Evolutionary conservation across 495 filamentous ascomycete species (phyloP), one percentile per base, ranked within the genome.

Genomic region (Tirmania nivea): DNA sequence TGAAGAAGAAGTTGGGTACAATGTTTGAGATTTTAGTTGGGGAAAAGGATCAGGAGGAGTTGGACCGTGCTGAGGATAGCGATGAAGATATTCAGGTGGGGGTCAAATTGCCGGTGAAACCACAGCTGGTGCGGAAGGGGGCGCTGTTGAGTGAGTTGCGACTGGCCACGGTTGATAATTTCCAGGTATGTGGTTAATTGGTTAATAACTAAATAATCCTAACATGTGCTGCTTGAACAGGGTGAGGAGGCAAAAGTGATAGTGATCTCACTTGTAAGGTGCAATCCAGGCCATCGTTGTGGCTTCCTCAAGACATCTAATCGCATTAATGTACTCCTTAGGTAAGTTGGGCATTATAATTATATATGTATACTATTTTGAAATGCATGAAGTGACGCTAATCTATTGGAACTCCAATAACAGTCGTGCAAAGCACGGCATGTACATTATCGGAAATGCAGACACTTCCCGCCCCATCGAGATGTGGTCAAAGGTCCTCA

Each of bases 371-470:
- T 7, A 31, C 1, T 5, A 31, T 31, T 31, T 31, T 31, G 7
- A 31, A 31, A 31, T 7, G 7, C 25, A 5, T 31, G 25, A 31
- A 31, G 4, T 31, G 25, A 1, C 3, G 25, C 25, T 31, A 31
- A 31, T 31, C 25, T 31, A 7, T 31, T 31, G 25, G n/a, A n/a
- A 31, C 25, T 31, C 25, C 25, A 7, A 45, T 6, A 45, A 8
- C 31, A 77, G 70, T 35, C 78, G 85, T 9, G 84, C 84, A 8
- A 69, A 78, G 60, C 77, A 93, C 61, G 84, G 86, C 9, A 84
- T 92, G 80, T 93, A 86, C 62, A 76, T 93, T 51, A 78, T 90
- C 49, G 84, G 86, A 10, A 86, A 90, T 55, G 67, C 78, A 1
- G 67, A 70, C 17, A 87, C 82, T 0, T 78, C 71, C 11, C 55